These are phyloP conservation scores for Pleurotus tuoliensis DNA, from an alignment of 768 basidiomycete species.

Conservation along the genomic window DNA sequence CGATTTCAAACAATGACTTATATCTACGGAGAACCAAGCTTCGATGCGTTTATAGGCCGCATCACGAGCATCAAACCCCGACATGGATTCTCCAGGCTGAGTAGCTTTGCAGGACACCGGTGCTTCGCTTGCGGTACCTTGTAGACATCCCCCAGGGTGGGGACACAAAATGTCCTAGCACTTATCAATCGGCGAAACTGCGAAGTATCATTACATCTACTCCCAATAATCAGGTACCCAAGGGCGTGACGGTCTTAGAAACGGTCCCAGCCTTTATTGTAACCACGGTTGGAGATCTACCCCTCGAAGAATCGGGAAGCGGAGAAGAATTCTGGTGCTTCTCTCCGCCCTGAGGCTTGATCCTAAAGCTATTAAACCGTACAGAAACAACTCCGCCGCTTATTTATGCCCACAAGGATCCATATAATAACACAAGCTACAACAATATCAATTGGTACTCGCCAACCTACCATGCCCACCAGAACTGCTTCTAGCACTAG, in stretches of 20 bases:
- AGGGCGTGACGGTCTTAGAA: neutral
- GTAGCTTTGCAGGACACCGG: no score
- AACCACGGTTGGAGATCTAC: constrained; percentile 3
- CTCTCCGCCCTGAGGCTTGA: constrained; percentile 2
- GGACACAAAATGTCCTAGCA: no score
- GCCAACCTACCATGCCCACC: neutral
- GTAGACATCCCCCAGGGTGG: no score
- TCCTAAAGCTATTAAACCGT: neutral
- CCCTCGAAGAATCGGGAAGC: neutral
- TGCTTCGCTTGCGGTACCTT: no score
- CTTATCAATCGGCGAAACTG: constrained; percentile 5
- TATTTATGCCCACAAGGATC: constrained; percentile 5
- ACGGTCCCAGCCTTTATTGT: neutral
- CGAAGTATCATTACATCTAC: neutral
- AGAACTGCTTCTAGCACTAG: neutral
- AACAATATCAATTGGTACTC: neutral
- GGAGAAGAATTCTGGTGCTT: neutral
- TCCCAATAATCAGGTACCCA: neutral
- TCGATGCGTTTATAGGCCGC: neutral
- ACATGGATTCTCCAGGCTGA: no score
- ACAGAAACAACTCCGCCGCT: constrained; percentile 4
- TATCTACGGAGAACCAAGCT: constrained; percentile 3
- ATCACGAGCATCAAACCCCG: no score
- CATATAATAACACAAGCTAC: constrained; percentile 7
- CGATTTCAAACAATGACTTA: neutral